A percentile compares a stretch with the other conserved stretches of the same genome.
Conservation (phyloP, 179 eudicot genomes). For the Silene coronaria region DNA sequence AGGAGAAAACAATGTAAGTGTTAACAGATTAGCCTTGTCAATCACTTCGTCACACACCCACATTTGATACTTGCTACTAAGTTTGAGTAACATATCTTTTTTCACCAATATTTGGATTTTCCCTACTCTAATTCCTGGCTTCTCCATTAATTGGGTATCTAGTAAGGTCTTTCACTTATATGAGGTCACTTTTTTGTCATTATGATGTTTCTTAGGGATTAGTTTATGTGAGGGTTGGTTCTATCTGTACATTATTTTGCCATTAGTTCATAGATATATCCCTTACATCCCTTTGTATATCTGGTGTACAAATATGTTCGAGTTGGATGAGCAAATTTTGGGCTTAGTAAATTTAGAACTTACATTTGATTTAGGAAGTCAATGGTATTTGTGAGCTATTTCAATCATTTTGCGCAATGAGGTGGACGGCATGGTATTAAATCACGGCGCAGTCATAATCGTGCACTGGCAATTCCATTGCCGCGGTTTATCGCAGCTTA, state of each 20-base stretch:
- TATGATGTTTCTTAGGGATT: not conserved
- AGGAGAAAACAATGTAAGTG: too few relatives aligned
- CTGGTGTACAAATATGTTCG: not conserved
- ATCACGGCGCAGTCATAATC: too few relatives aligned
- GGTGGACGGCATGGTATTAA: not conserved
- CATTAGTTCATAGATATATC: too few relatives aligned
- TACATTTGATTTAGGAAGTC: not conserved
- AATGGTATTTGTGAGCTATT: not conserved
- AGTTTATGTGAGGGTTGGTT: not conserved
- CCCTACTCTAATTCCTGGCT: not conserved
- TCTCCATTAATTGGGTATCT: not conserved
- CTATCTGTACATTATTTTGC: not conserved
- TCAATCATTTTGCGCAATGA: not conserved
- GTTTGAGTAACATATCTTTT: too few relatives aligned
- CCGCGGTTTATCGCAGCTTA: too few relatives aligned
- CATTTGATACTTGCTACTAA: too few relatives aligned
- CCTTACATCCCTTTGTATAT: not conserved
- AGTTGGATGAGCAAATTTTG: not conserved
- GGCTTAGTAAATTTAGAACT: not conserved
- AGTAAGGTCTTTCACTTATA: not conserved
- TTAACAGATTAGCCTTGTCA: too few relatives aligned
- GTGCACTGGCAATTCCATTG: too few relatives aligned
- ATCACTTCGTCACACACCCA: too few relatives aligned
- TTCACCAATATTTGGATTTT: not conserved
- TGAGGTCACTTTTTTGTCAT: not conserved